Base-by-base conservation (phyloP, 2,329 filamentous ascomycete species). In the Anthostomella pinea region DNA sequence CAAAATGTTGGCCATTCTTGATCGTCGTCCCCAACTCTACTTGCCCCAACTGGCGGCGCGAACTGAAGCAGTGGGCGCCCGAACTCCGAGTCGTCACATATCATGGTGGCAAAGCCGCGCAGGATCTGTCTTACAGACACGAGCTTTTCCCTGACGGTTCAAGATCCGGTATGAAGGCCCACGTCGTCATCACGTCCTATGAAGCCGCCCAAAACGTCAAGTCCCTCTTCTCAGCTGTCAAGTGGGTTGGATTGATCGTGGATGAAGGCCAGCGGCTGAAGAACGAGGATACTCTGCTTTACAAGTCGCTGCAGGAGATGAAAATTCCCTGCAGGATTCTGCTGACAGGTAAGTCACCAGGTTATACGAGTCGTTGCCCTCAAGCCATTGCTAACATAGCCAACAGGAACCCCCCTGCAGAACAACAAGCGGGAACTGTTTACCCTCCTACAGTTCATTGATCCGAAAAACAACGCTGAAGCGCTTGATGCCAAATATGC, bases 181-280 rank as follows among this genome's bases (percentile, higher is more conserved):
- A 98, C 55, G 78, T 96, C 14, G 88, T 98, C 1, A 83, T 98
- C 52, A 95, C 93, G 58, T 97, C 91, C 0, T 98, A 95, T 54
- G 91, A 97, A 56, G 85, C 88, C 7, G 87, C 88, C 22, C 73
- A 84, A 24, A 88, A 95, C 45, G 77, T 83, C 5, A 75, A 73
- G 33, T 83, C 81, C 25, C 77, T 73, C 23, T 86, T 98, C 58
- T 75, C 71, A 17, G 69, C 68, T 9, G 78, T 95, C 15, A 81
- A 80, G 26, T 98, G 93, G 93, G 80, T 83, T 33, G 91, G 87
- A 1, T 68, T 98, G 20, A 79, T 98, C 10, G 87, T 97, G 1
- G 93, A 98, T 53, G 93, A 98, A 66, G 93, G 93, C 2, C 93
- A 98, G 55, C 81, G 93, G 3, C 69, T 98, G 39, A 98, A 98